A percentile compares a stretch with the other conserved stretches of the same genome.
phyloP scores from a whole-genome alignment of 768 basidiomycete species.

The Tulasnella sp. region DNA sequence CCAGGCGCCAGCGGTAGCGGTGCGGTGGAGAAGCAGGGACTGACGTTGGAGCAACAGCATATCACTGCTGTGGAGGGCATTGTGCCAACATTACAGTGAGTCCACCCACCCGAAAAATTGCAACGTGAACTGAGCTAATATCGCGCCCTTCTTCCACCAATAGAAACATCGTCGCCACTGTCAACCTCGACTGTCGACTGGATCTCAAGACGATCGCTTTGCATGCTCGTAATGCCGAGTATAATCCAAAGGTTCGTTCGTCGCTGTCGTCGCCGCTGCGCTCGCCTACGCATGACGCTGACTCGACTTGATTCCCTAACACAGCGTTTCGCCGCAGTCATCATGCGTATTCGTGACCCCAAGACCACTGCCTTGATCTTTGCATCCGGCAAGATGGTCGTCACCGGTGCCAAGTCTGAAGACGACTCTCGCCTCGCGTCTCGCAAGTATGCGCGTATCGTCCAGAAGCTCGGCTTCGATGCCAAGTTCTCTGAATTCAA shows the following conservation, averaged over 20 bases:
- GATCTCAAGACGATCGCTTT: constrained; percentile 98
- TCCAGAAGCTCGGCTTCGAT: constrained; percentile 98
- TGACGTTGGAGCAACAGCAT: constrained; percentile 65
- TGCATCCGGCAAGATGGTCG: constrained; percentile 99
- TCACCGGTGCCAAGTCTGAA: constrained; percentile 98
- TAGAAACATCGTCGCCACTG: constrained; percentile 93
- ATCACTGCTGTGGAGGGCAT: constrained; percentile 97
- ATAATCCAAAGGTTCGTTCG: constrained; percentile 97
- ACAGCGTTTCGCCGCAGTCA: constrained; percentile 99
- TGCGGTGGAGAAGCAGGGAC: constrained; percentile 6
- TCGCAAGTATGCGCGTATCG: constrained; percentile 97
- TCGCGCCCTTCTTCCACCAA: not conserved
- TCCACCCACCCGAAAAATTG: not conserved
- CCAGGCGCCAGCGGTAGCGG: constrained; percentile 9
- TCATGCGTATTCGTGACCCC: constrained; percentile 99
- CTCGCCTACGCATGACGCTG: not conserved
- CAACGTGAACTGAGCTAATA: constrained; percentile 16
- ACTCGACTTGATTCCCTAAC: constrained; percentile 24
- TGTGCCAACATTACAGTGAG: constrained; percentile 89
- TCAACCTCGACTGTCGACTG: constrained; percentile 92
- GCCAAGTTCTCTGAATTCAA: constrained; percentile 99
- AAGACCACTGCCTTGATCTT: constrained; percentile 99
- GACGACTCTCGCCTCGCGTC: constrained; percentile 95
- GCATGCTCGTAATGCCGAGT: constrained; percentile 97
- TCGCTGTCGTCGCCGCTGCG: not conserved